These are phyloP conservation scores for Wickerhamomyces strasburgensis DNA, from an alignment of 805 yeast species.

Conservation along the genomic window DNA sequence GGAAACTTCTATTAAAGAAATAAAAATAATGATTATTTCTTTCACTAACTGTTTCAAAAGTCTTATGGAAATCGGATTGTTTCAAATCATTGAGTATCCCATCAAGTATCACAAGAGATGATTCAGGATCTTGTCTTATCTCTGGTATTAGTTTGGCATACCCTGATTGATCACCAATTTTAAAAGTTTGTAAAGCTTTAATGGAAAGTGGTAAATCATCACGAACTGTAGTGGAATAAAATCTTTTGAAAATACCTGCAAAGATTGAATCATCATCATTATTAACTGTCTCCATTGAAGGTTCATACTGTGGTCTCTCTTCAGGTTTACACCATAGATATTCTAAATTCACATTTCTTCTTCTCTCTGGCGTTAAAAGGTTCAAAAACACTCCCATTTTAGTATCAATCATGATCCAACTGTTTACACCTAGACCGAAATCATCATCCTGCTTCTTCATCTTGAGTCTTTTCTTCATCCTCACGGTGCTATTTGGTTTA, in stretches of 20 bases:
- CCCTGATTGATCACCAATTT: slow-evolving; percentile 9
- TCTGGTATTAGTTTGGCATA: slow-evolving; percentile 2
- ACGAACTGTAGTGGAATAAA: slow-evolving; percentile 29
- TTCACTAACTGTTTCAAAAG: slow-evolving; percentile 1
- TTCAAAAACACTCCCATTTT: slow-evolving; percentile 61
- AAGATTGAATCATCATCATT: slow-evolving; percentile 36
- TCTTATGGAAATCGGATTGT: slow-evolving; percentile 2
- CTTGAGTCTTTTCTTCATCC: slow-evolving; percentile 45
- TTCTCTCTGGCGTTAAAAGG: slow-evolving; percentile 63
- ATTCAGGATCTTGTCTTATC: slow-evolving; percentile 5
- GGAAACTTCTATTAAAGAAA: slow-evolving; percentile 13
- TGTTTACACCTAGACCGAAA: slow-evolving; percentile 53
- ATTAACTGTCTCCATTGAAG: slow-evolving; percentile 3
- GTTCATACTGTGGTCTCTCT: slow-evolving; percentile 27
- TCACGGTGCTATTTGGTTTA: slow-evolving; percentile 49
- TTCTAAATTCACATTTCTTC: slow-evolving; percentile 68
- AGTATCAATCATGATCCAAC: slow-evolving; percentile 82
- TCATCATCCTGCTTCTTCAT: slow-evolving; percentile 48
- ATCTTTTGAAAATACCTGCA: slow-evolving; percentile 37
- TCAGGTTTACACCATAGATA: slow-evolving; percentile 46
- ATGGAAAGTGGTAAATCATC: slow-evolving; percentile 6
- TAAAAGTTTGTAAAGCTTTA: slow-evolving; percentile 12
- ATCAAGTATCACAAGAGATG: slow-evolving; percentile 5
- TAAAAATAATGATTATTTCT: neutral
- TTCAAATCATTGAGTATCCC: slow-evolving; percentile 6